A percentile compares a stretch with the other conserved stretches of the same genome.
Conservation (phyloP, 805 yeast genomes). For the Candida jianshihensis region DNA sequence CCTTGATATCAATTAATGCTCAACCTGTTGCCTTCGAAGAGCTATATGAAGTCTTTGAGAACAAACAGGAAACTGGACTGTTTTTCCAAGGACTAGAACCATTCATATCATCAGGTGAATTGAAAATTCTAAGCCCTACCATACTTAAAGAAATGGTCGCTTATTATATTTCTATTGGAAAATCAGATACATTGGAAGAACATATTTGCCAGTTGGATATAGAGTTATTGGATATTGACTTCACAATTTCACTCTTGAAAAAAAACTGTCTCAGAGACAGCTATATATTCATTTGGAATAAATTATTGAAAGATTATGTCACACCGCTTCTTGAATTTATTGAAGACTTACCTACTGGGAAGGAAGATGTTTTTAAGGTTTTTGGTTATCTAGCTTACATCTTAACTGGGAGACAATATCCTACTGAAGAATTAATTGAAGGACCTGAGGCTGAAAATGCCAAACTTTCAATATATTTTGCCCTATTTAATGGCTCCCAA, state of each 20-base stretch:
- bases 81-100: conserved; percentile 50
- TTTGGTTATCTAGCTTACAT: conserved; percentile 61
- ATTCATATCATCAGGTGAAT: conserved; percentile 39
- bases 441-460: conserved; percentile 29
- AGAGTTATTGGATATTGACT: conserved; percentile 66
- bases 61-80: conserved; percentile 19
- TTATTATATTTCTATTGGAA: conserved; percentile 32
- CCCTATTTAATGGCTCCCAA: conserved; percentile 52
- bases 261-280: conserved; percentile 53
- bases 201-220: conserved; percentile 66
- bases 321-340: conserved; percentile 65
- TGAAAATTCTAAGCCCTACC: conserved; percentile 50
- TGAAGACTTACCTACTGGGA: conserved; percentile 21
- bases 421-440: conserved; percentile 49
- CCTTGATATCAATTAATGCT: conserved; percentile 31
- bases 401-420: conserved; percentile 75
- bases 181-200: conserved; percentile 52
- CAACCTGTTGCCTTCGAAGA: conserved; percentile 34
- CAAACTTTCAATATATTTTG: conserved; percentile 44
- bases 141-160: conserved; percentile 58
- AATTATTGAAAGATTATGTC: conserved; percentile 57
- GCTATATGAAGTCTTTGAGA: conserved; percentile 36
- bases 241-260: conserved; percentile 58
- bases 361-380: conserved; percentile 26
- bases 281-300: conserved; percentile 64